Base-by-base conservation (phyloP, 352 stramenopile species). In the Pythium grandisporangium region DNA sequence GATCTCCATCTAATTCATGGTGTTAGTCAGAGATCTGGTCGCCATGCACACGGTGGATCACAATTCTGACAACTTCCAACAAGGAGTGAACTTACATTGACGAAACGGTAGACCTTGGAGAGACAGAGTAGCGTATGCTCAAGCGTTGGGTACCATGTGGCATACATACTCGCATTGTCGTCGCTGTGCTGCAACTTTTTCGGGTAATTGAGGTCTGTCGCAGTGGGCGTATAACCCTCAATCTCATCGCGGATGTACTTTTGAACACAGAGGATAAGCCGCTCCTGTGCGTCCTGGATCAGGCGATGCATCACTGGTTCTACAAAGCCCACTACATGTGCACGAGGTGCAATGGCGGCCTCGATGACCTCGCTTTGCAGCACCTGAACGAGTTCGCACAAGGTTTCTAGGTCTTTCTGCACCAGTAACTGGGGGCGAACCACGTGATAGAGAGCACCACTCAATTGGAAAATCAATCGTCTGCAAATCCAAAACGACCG, bases 191-290 rank as follows among this genome's bases (percentile, higher is more conserved):
- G 30, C 3, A 93, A 50, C 37, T 88, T 88, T 16, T 74, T 58
- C 0, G 79, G 79, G 53, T 93, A 93, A 43, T 86, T 57, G 13
- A 93, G 39, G 29, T 93, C 76, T 2, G 37, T 48, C 1, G 51
- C 6, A 0, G 57, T 66, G 20, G 76, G 74, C 16, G 58, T 60
- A 46, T 89, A 93, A 1, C 70, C 76, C 50, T 90, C 67, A 27
- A 93, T 90, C 29, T 90, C 74, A 42, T 93, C 76, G 17, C 75
- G 73, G 37, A 90, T 84, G 41, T 70, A 93, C 42, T 82, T 90
- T 42, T 93, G 76, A 37, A 87, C 79, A 47, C 77, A 90, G 16
- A 90, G 49, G 30, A 90, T 90, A 8, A 93, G 53, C 6, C 77
- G 74, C 39, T 93, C 79, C 37, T 90, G 76, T 3, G 76, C 74